Conservation (phyloP, 495 filamentous ascomycete species). For the Lasiosphaeriaceae sp. region DNA sequence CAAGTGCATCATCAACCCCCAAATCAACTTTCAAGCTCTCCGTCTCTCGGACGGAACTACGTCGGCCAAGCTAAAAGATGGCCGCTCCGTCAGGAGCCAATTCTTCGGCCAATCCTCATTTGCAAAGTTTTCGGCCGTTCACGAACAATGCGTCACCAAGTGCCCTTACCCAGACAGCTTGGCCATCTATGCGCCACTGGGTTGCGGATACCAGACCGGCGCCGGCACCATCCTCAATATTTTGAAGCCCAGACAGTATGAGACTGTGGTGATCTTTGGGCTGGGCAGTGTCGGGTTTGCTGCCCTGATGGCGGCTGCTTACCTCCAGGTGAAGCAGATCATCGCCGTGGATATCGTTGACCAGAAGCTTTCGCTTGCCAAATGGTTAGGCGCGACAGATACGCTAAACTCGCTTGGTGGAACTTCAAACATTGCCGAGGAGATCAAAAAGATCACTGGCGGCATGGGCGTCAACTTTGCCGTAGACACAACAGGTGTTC, state of each 20-base stretch:
- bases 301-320: slow-evolving; percentile 27
- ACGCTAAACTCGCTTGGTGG: slow-evolving; percentile 27
- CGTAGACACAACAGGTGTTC: slow-evolving; percentile 12
- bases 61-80: slow-evolving; percentile 18
- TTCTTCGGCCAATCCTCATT: slow-evolving; percentile 47
- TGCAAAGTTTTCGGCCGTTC: slow-evolving; percentile 31
- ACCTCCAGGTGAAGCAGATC: slow-evolving; percentile 24
- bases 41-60: slow-evolving; percentile 7
- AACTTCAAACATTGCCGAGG: slow-evolving; percentile 5
- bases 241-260: slow-evolving; percentile 19
- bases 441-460: slow-evolving; percentile 4
- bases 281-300: slow-evolving; percentile 43
- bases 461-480: slow-evolving; percentile 9
- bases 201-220: slow-evolving; percentile 42
- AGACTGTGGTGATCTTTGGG: slow-evolving; percentile 35
- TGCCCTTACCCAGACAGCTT: slow-evolving; percentile 22
- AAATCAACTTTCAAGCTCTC: slow-evolving; percentile 30
- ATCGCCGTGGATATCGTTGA: slow-evolving; percentile 45
- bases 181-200: slow-evolving; percentile 35
- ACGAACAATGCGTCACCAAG: slow-evolving; percentile 28
- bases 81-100: slow-evolving; percentile 28
- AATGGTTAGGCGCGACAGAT: slow-evolving; percentile 41
- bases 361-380: slow-evolving; percentile 37
- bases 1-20: slow-evolving; percentile 25
- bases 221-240: slow-evolving; percentile 40